Evolutionary conservation across 2,329 filamentous ascomycete species (phyloP), one percentile per base, ranked within the genome.

Genomic region (Aspergillus sp.): DNA sequence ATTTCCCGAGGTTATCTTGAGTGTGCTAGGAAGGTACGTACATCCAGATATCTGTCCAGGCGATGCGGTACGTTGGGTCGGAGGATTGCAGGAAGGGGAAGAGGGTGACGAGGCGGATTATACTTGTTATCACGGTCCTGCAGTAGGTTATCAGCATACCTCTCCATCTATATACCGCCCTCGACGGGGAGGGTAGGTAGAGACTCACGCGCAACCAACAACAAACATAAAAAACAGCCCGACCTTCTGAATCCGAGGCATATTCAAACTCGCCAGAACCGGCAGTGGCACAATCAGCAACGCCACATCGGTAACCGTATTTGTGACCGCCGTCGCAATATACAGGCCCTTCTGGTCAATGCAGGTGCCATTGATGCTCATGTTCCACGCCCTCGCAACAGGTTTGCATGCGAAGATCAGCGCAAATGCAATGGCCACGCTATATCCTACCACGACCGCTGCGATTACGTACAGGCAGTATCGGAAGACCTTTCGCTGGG

Each of bases 381-480:
- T 30, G 30, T 63, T 53, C 66, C 64, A 68, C n/a, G 47, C 56
- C 50, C 61, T 63, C n/a, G 55, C 53, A 4, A 68, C 48, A 5
- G 64, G 66, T 13, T 30, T 44, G 32, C 64, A 68, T 1, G 64
- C 64, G 43, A 68, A 68, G 2, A 68, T 64, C 24, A 57, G 58
- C 36, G 59, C 64, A 5, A 68, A 55, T 7, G 56, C 52, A 20
- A 68, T 61, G 3, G 64, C 61, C 36, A 66, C 22, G 34, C 56
- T 64, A 51, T 66, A 64, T 11, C 59, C 59, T 17, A 53, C 43
- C 5, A 69, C 60, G n/a, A 69, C 41, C 2, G 47, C 47, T 2
- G 60, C 45, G 12, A 66, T 57, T 2, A 54, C 32, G 44, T 64
- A 61, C 0, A 67, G 56, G 1, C 50, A 36, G 55, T 57, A 62